Percentiles rank a stretch among this genome's conserved stretches.
These are phyloP conservation scores for Penicillium samsonianum DNA, from an alignment of 495 filamentous ascomycete species.

Conservation along the genomic window DNA sequence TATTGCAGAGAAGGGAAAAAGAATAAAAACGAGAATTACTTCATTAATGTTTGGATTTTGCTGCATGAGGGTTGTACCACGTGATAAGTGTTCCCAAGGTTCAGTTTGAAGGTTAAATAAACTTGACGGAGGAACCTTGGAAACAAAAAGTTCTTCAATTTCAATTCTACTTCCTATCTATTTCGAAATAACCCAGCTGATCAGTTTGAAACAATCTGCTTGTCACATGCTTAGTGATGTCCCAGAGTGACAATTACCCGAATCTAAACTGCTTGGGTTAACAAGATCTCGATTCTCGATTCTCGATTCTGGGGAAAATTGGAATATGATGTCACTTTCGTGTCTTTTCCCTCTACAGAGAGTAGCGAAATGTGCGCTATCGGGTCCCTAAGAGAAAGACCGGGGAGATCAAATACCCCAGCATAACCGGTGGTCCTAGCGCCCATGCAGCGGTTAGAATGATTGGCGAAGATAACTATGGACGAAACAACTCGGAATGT, in stretches of 20 bases:
- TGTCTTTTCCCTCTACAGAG: conserved; percentile 13
- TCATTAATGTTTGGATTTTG: not conserved
- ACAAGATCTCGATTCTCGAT: conserved; percentile 9
- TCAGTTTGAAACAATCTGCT: not conserved
- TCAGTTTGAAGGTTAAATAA: not conserved
- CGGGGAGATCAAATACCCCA: conserved; percentile 11
- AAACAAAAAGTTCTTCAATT: not conserved
- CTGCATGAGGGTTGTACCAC: conserved; percentile 5
- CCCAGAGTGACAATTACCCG: conserved; percentile 11
- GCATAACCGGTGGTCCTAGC: conserved; percentile 10
- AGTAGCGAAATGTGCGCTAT: conserved; percentile 14
- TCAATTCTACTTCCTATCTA: not conserved
- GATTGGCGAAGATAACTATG: conserved; percentile 11
- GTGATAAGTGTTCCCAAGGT: conserved; percentile 4
- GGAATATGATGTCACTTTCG: conserved; percentile 27
- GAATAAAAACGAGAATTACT: not conserved
- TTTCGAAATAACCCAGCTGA: not conserved
- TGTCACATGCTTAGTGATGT: not conserved
- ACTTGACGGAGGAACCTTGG: not conserved
- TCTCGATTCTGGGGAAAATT: conserved; percentile 6
- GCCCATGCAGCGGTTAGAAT: conserved; percentile 14
- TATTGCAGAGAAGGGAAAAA: not conserved
- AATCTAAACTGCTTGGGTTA: conserved; percentile 21
- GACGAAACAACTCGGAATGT: conserved; percentile 19
- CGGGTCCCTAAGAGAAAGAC: conserved; percentile 15